These are phyloP conservation scores for Pseudogymnoascus sp. DNA, from an alignment of 2,329 filamentous ascomycete species.

Conservation along the genomic window DNA sequence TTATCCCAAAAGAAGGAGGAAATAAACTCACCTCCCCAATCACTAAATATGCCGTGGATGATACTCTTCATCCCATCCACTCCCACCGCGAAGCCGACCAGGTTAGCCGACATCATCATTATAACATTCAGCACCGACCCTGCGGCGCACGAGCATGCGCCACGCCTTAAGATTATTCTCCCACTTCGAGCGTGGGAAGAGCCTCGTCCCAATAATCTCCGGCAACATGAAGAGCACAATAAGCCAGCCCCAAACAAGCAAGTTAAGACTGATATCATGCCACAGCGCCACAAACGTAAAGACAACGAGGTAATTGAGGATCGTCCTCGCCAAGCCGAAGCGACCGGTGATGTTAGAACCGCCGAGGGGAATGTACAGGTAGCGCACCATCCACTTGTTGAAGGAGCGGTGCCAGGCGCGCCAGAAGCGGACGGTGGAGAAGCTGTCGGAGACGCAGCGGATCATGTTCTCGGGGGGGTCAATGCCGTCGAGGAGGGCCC, in stretches of 20 bases:
- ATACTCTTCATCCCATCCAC: constrained; percentile 79
- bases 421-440: constrained; percentile 87
- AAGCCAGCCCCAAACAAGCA: constrained; percentile 96
- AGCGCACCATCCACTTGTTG: constrained; percentile 90
- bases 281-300: constrained; percentile 97
- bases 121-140: constrained; percentile 79
- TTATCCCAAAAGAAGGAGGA: constrained; percentile 8
- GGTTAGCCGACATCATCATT: constrained; percentile 93
- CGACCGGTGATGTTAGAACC: constrained; percentile 51
- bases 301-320: constrained; percentile 72
- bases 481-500: constrained; percentile 82
- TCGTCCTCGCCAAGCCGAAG: constrained; percentile 46
- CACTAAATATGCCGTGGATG: constrained; percentile 66
- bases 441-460: constrained; percentile 92
- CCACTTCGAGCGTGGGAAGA: constrained; percentile 70
- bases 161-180: constrained; percentile 63
- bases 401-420: constrained; percentile 91
- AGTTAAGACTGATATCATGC: constrained; percentile 89
- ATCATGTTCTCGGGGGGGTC: constrained; percentile 98
- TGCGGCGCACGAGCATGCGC: constrained; percentile 69
- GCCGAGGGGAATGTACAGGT: constrained; percentile 88
- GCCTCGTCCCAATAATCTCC: constrained; percentile 63
- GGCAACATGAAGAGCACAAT: constrained; percentile 90
- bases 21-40: constrained; percentile 54
- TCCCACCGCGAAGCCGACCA: constrained; percentile 91